phyloP scores from a whole-genome alignment of 2,329 filamentous ascomycete genomes.

The Pyrenochaeta sp. region DNA sequence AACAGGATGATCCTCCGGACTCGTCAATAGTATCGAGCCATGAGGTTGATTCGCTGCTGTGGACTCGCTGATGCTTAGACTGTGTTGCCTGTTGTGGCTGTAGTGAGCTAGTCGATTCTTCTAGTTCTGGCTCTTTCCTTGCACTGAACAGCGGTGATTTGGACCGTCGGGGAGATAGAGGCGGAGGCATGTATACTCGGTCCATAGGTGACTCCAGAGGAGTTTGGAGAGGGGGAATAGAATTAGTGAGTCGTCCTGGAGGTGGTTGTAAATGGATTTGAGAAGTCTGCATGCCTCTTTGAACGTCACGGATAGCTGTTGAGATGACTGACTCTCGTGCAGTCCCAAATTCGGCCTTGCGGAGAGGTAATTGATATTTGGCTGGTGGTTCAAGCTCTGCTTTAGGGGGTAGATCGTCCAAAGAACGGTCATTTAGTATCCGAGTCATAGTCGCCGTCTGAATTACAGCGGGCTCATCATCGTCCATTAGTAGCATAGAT shows the following conservation, averaged over 20 bases:
- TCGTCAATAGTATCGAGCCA: slow-evolving; percentile 97
- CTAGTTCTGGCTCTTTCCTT: slow-evolving; percentile 28
- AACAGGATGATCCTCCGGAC: slow-evolving; percentile 77
- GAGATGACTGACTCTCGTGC: slow-evolving; percentile 51
- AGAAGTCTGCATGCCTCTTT: slow-evolving; percentile 41
- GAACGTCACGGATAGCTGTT: slow-evolving; percentile 53
- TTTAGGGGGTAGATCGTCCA: slow-evolving; percentile 30
- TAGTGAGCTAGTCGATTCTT: slow-evolving; percentile 25
- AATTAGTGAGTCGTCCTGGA: slow-evolving; percentile 37
- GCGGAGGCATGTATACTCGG: slow-evolving; percentile 71
- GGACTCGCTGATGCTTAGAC: slow-evolving; percentile 56
- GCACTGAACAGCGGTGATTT: slow-evolving; percentile 53
- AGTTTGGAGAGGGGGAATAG: slow-evolving; percentile 17
- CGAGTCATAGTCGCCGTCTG: slow-evolving; percentile 64
- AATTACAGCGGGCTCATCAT: slow-evolving; percentile 54
- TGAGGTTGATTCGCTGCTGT: slow-evolving; percentile 82
- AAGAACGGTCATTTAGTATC: slow-evolving; percentile 56
- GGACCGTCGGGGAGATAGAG: slow-evolving; percentile 71
- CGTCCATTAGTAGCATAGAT: slow-evolving; percentile 47
- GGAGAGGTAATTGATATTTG: slow-evolving; percentile 41
- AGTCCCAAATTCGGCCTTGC: slow-evolving; percentile 35
- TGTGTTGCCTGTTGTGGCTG: slow-evolving; percentile 31
- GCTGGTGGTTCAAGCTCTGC: slow-evolving; percentile 31
- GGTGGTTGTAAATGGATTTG: slow-evolving; percentile 48
- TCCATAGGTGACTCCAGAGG: slow-evolving; percentile 61